Conservation (phyloP, 257 asterid genomes). For the Solanum paucissectum region DNA sequence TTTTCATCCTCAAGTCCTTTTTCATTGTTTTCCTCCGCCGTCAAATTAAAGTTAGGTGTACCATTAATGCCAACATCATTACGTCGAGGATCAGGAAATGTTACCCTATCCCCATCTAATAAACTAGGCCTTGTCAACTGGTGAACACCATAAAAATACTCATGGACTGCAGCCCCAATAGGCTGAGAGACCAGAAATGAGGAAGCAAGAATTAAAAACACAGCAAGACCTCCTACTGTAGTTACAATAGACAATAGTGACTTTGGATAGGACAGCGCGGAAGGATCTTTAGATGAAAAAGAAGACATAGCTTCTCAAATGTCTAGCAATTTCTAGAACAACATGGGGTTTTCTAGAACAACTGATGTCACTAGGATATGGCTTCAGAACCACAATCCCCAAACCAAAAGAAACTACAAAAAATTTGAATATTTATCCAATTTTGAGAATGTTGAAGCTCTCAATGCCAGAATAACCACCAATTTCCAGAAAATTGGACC, state of each 20-base stretch:
- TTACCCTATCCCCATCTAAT: not conserved
- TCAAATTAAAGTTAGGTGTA: not conserved
- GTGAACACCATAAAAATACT: slow-evolving; percentile 35
- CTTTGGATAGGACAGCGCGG: slow-evolving; percentile 41
- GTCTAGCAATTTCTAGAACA: not conserved
- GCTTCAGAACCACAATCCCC: not conserved
- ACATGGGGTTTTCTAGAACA: not conserved
- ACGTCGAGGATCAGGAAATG: slow-evolving; percentile 6
- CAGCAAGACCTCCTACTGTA: slow-evolving; percentile 57
- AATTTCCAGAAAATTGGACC: not conserved
- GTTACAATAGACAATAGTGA: slow-evolving; percentile 43
- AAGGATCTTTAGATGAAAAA: slow-evolving; percentile 34
- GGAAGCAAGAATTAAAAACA: slow-evolving; percentile 62
- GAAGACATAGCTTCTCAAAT: slow-evolving; percentile 34
- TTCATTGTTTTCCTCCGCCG: not conserved
- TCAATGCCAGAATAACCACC: not conserved
- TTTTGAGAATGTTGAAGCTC: not conserved
- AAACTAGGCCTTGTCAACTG: slow-evolving; percentile 11
- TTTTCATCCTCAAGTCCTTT: slow-evolving; percentile 10
- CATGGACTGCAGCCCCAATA: slow-evolving; percentile 38
- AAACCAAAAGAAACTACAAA: not conserved
- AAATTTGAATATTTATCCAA: not conserved
- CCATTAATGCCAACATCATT: not conserved
- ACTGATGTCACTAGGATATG: not conserved
- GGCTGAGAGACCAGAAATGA: slow-evolving; percentile 58